Percentiles rank a stretch among this genome's conserved stretches.
These are phyloP conservation scores for Styphnolobium japonicum DNA, from an alignment of 306 rosid species.

Conservation along the genomic window DNA sequence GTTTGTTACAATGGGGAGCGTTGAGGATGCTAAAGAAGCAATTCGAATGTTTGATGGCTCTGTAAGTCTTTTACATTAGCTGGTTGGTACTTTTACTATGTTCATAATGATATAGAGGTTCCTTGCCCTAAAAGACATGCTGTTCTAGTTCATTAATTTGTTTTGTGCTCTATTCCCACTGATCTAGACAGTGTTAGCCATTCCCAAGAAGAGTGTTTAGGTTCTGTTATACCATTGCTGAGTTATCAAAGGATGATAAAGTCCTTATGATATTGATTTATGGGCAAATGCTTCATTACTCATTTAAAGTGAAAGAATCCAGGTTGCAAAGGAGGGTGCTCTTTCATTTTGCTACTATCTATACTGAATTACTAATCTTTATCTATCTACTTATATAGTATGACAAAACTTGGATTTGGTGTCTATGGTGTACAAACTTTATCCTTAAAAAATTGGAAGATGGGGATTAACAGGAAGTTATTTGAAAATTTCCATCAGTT, in stretches of 20 bases:
- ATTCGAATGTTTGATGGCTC: constrained; percentile 89
- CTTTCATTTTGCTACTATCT: not conserved
- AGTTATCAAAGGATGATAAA: not conserved
- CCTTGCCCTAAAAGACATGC: not conserved
- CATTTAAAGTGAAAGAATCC: no score
- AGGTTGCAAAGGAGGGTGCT: not conserved
- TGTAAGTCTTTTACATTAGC: constrained; percentile 46
- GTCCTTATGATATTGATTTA: not conserved
- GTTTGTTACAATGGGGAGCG: constrained; percentile 77
- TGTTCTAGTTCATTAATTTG: not conserved
- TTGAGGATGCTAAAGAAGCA: constrained; percentile 83
- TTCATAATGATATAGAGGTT: not conserved
- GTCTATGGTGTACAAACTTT: not conserved
- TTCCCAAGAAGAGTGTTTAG: not conserved
- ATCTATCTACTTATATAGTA: not conserved
- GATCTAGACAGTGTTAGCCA: not conserved
- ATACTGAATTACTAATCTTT: not conserved
- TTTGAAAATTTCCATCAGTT: not conserved
- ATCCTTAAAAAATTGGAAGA: not conserved
- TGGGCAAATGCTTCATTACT: no score
- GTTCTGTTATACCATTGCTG: not conserved
- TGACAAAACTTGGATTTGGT: not conserved
- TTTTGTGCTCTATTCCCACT: not conserved
- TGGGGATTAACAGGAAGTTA: not conserved
- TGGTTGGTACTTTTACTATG: not conserved